Percentiles rank a stretch among this genome's conserved stretches.
Evolutionary conservation across 1,284 basidiomycete genomes (phyloP).

Genomic region (Boletellus deceptivus): DNA sequence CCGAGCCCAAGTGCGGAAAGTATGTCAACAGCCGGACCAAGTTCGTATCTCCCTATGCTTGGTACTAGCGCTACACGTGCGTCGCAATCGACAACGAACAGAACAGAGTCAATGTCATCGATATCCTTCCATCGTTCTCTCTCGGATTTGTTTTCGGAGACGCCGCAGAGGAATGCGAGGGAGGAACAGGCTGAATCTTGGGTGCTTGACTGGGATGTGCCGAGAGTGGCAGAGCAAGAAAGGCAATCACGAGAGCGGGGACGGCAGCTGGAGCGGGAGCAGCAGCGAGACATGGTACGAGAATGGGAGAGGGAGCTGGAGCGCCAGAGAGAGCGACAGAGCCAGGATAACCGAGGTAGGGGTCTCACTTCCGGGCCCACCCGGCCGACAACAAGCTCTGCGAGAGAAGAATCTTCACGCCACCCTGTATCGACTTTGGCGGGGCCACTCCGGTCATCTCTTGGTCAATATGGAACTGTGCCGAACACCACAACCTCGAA

Average conservation of each 20-base stretch:
- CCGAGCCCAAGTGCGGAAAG: constrained; percentile 18
- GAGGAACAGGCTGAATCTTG: constrained; percentile 19
- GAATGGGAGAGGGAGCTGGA: constrained; percentile 25
- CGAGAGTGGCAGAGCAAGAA: constrained; percentile 12
- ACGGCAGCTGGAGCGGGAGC: constrained; percentile 14
- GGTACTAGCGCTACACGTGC: neutral
- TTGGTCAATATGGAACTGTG: constrained; percentile 8
- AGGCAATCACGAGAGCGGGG: constrained; percentile 8
- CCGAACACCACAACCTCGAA: constrained; percentile 4
- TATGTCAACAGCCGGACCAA: constrained; percentile 4
- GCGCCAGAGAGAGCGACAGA: constrained; percentile 19
- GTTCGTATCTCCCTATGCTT: constrained; percentile 10
- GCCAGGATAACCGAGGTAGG: constrained; percentile 18
- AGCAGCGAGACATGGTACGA: constrained; percentile 16
- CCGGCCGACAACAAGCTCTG: constrained; percentile 13
- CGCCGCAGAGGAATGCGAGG: constrained; percentile 4
- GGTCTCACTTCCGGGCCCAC: constrained; percentile 14
- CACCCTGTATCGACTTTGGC: constrained; percentile 2
- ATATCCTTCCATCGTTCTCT: constrained; percentile 23
- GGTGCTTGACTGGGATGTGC: constrained; percentile 19
- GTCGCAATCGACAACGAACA: constrained; percentile 1
- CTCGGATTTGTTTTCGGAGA: constrained; percentile 25
- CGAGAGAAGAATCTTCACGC: constrained; percentile 18
- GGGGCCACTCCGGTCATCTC: constrained; percentile 4
- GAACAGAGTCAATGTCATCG: constrained; percentile 8